Evolutionary conservation across 345 rosid genomes (phyloP), one percentile per base, ranked within the genome.

Genomic region (Salix dunnii): DNA sequence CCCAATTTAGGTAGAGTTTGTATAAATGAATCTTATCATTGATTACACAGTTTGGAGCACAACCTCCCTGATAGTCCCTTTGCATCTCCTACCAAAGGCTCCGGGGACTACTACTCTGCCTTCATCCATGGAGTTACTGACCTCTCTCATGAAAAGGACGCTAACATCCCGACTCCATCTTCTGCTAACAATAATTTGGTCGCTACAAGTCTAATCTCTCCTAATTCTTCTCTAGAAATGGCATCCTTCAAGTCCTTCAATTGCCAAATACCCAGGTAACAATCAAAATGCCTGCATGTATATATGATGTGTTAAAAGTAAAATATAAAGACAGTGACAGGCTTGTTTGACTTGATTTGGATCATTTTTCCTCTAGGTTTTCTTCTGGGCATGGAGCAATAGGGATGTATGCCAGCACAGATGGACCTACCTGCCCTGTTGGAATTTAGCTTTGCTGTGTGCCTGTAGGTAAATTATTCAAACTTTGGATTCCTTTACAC

Each of bases 341-440:
- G 60, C 12, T 21, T n/a, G 8, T 76, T 33, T n/a, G 63, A 58
- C 63, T 7, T 23, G 25, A 9, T 10, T 58, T 23, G 28, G 10
- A 25, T 62, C 67, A 16, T 30, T 6, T 46, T 14, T 3, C 43
- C 65, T 71, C 72, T 78, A 91, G 95, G 81, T 91, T 91, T 63
- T 88, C 91, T 38, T 85, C 92, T 2, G 86, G 90, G 40, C 90
- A 86, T 77, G 91, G 90, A 82, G 76, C 83, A 73, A 73, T 91
- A 36, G 90, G 92, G 48, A 90, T 94, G 90, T 84, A 84, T 78
- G 80, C 90, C 18, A 91, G 94, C 78, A 87, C 93, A 2, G 93
- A 89, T 12, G 97, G 93, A 25, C 92, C 97, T 7, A 87, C 94
- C 3, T 94, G 93, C 81, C 98, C 97, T 1, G 92, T 94, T 72